These are phyloP conservation scores for Phytophthora podocarpi DNA, from an alignment of 352 stramenopile genomes.

Conservation along the genomic window DNA sequence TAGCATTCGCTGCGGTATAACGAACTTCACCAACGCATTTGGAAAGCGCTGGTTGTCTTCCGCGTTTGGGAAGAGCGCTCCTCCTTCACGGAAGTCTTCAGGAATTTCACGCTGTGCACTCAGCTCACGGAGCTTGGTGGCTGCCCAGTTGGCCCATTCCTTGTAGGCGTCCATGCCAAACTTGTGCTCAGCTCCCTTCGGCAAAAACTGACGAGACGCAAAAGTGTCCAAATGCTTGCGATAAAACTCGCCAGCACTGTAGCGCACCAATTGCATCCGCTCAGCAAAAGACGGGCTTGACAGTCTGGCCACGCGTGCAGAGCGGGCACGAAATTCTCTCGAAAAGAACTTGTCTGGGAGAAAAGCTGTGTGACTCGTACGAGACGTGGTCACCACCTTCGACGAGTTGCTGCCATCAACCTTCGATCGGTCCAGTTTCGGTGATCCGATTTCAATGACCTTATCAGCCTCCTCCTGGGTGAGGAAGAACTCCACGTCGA, in stretches of 20 bases:
- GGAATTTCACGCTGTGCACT: slow-evolving; percentile 40
- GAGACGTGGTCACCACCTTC: slow-evolving; percentile 55
- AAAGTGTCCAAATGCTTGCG: slow-evolving; percentile 83
- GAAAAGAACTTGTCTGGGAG: slow-evolving; percentile 65
- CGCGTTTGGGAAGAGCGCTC: slow-evolving; percentile 55
- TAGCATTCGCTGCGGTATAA: slow-evolving; percentile 46
- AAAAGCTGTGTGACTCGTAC: slow-evolving; percentile 84
- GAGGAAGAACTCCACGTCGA: slow-evolving; percentile 73
- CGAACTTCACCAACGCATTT: slow-evolving; percentile 68
- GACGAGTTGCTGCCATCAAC: slow-evolving; percentile 68
- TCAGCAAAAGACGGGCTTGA: slow-evolving; percentile 69
- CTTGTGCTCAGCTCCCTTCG: slow-evolving; percentile 41
- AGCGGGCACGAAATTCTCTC: slow-evolving; percentile 69
- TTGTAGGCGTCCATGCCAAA: slow-evolving; percentile 64
- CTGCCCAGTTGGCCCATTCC: slow-evolving; percentile 65
- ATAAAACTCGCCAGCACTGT: slow-evolving; percentile 81
- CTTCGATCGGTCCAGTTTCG: slow-evolving; percentile 60
- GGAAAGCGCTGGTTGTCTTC: slow-evolving; percentile 62
- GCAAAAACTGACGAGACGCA: slow-evolving; percentile 67
- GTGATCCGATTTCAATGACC: slow-evolving; percentile 53
- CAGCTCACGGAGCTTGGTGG: slow-evolving; percentile 44
- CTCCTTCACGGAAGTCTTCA: slow-evolving; percentile 59
- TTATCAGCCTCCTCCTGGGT: slow-evolving; percentile 57
- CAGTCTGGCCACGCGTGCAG: slow-evolving; percentile 60
- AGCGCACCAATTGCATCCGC: slow-evolving; percentile 74